Evolutionary conservation across 2,329 filamentous ascomycete genomes (phyloP), one percentile per base, ranked within the genome.

Genomic region (Alternaria alternata): DNA sequence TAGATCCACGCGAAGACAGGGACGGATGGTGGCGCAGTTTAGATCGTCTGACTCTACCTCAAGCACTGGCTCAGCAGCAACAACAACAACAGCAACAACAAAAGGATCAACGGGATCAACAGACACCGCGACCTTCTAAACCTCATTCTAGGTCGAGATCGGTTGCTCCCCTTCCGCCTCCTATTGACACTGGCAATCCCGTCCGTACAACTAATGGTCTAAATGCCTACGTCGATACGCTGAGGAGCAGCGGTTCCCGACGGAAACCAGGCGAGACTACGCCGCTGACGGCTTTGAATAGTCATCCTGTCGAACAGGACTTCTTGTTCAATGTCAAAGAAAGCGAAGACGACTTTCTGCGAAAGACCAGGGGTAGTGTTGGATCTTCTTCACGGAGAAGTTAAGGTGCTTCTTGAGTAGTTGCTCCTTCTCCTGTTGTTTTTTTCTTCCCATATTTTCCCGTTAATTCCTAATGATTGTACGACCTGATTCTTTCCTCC

Each of bases 1-100:
- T 63, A 69, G 72, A 72, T 62, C 59, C 59, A 12, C 51, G 34
- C 22, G 44, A 54, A 54, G 59, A 62, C 53, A 64, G 54, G 36
- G 62, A 64, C 38, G 36, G 56, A 32, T 64, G 62, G 62, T 64
- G 62, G 62, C 62, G 62, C 28, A 59, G 48, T 36, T 48, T 64
- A 22, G 62, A 64, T 41, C 58, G 54, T 28, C 20, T 61, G 34
- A 61, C 42, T 36, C 54, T 53, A 16, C 24, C 54, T 11, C 54
- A 61, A 43, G 54, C 52, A 48, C 34, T 43, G 28, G 42, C 42
- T 34, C 48, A 47, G 11, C 22, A 28, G 8, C 38, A 51, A 5
- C 48, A 55, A 46, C 28, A 51, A 2, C 47, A 51, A 52, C 36
- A 39, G 18, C 28, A 30, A 30, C 28, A 30, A 11, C 28, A 30